Percentiles rank a stretch among this genome's conserved stretches.
These are phyloP conservation scores for Mollisiaceae sp. DNA, from an alignment of 2,329 filamentous ascomycete genomes.

Conservation along the genomic window DNA sequence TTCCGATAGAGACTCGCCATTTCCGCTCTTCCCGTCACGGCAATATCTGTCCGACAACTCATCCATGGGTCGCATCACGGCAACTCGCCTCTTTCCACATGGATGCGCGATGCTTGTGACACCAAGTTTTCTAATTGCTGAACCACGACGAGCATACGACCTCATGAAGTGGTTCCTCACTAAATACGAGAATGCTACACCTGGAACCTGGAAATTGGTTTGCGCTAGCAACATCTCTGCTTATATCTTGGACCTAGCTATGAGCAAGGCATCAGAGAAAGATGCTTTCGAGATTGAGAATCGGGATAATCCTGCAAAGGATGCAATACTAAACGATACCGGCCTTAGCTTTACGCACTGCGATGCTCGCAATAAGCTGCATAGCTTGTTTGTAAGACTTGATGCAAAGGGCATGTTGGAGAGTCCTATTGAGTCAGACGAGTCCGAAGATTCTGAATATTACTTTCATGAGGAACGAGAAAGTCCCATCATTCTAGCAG, in stretches of 20 bases:
- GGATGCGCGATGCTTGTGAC: slow-evolving; percentile 54
- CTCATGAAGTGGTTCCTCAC: slow-evolving; percentile 51
- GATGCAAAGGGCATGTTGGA: slow-evolving; percentile 17
- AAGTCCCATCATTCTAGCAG: slow-evolving; percentile 52
- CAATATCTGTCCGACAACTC: slow-evolving; percentile 20
- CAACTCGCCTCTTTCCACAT: slow-evolving; percentile 51
- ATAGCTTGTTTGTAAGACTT: slow-evolving; percentile 28
- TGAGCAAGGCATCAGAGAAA: slow-evolving; percentile 37
- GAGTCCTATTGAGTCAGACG: slow-evolving; percentile 11
- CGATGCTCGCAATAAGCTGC: slow-evolving; percentile 32
- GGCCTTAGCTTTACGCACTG: slow-evolving; percentile 37
- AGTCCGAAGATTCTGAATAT: slow-evolving; percentile 24
- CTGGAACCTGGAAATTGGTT: slow-evolving; percentile 30
- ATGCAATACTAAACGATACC: slow-evolving; percentile 31
- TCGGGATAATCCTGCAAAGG: slow-evolving; percentile 33
- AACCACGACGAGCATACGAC: slow-evolving; percentile 47
- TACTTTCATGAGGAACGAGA: slow-evolving; percentile 29
- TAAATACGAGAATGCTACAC: slow-evolving; percentile 23
- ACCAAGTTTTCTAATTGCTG: slow-evolving; percentile 55
- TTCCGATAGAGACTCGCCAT: slow-evolving; percentile 29
- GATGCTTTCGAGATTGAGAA: slow-evolving; percentile 31
- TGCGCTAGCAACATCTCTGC: slow-evolving; percentile 35
- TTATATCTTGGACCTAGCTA: slow-evolving; percentile 40
- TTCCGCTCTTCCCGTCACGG: slow-evolving; percentile 41
- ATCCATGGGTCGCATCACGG: slow-evolving; percentile 43